Percentiles rank a stretch among this genome's conserved stretches.
These are phyloP conservation scores for Cladosporium halotolerans DNA, from an alignment of 2,329 filamentous ascomycete genomes.

Conservation along the genomic window DNA sequence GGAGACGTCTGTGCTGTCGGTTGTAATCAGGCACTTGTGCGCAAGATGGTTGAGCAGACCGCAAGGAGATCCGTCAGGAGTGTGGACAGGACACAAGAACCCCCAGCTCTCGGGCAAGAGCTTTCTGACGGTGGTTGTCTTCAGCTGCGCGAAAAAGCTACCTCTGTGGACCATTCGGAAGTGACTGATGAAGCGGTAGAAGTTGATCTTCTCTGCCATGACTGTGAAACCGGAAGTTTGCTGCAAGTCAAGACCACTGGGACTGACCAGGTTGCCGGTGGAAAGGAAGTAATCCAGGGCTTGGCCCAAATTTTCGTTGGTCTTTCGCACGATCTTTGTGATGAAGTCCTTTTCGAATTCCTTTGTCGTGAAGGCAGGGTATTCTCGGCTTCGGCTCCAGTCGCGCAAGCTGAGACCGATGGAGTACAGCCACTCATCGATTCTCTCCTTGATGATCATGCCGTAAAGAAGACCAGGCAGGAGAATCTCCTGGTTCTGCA, in stretches of 20 bases:
- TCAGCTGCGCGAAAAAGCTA: slow-evolving; percentile 95
- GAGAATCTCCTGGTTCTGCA: slow-evolving; percentile 92
- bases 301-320: slow-evolving; percentile 83
- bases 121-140: slow-evolving; percentile 95
- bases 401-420: slow-evolving; percentile 42
- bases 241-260: slow-evolving; percentile 87
- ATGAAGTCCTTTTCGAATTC: slow-evolving; percentile 77
- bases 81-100: slow-evolving; percentile 95
- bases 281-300: slow-evolving; percentile 92
- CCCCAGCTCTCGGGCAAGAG: slow-evolving; percentile 95
- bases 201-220: slow-evolving; percentile 98
- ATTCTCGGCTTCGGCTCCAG: slow-evolving; percentile 48
- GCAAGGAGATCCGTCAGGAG: slow-evolving; percentile 90
- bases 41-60: slow-evolving; percentile 91
- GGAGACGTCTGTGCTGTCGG: slow-evolving; percentile 65
- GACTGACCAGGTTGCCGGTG: slow-evolving; percentile 86
- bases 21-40: slow-evolving; percentile 89
- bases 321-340: slow-evolving; percentile 67
- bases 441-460: slow-evolving; percentile 88
- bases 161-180: slow-evolving; percentile 99
- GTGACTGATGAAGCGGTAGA: slow-evolving; percentile 95
- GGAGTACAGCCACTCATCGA: slow-evolving; percentile 82
- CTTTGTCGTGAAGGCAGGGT: slow-evolving; percentile 61
- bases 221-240: slow-evolving; percentile 93
- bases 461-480: slow-evolving; percentile 90